Conservation (phyloP, 139 green algal genomes). For the Coelastrella sp. region DNA sequence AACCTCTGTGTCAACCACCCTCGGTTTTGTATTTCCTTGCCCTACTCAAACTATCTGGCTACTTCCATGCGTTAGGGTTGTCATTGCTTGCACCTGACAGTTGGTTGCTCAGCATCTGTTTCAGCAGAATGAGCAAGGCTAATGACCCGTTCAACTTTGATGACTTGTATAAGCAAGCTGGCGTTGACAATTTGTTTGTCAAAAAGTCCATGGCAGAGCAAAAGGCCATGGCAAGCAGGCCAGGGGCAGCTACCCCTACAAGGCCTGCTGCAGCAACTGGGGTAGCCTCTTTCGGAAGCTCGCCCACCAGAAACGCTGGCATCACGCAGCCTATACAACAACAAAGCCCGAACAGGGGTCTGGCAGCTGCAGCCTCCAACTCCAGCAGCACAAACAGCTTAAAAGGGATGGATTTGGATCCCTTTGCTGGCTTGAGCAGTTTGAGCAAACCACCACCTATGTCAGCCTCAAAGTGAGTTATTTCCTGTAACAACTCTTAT, state of each 20-base stretch:
- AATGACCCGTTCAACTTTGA: conserved; percentile 60
- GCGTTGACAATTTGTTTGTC: conserved; percentile 54
- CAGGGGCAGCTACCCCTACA: not conserved
- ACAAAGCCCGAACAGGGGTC: not conserved
- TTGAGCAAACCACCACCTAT: conserved; percentile 43
- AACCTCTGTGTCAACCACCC: not conserved
- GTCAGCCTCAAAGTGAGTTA: conserved; percentile 21
- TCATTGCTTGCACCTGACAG: not conserved
- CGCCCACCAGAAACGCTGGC: not conserved
- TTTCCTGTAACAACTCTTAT: too few relatives aligned
- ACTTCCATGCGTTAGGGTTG: not conserved
- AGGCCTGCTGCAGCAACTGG: conserved; percentile 13
- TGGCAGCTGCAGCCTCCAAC: not conserved
- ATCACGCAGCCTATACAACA: not conserved
- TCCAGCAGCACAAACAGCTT: conserved; percentile 25
- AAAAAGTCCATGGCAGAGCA: conserved; percentile 60
- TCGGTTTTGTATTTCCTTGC: too few relatives aligned
- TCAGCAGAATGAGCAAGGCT: not conserved
- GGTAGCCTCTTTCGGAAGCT: not conserved
- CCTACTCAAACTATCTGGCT: not conserved
- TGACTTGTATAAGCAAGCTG: conserved; percentile 59
- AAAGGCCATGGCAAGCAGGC: conserved; percentile 42
- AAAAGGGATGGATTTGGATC: conserved; percentile 12
- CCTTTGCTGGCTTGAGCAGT: conserved; percentile 34
- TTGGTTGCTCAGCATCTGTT: not conserved